Conservation (phyloP, 441 rosid species). For the Adansonia gregorii region DNA sequence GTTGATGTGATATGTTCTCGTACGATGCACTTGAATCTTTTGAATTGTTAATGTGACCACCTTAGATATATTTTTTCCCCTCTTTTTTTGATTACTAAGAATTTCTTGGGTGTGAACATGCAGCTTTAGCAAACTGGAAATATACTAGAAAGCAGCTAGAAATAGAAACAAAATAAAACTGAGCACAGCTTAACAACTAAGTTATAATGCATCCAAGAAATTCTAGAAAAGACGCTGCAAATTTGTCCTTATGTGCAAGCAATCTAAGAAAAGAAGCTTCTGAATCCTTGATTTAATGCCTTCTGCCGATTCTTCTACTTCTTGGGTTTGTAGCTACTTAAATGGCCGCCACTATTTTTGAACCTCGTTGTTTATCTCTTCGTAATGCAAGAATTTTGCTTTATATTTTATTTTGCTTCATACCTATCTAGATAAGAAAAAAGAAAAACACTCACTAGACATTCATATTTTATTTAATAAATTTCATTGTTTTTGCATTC, state of each 20-base stretch:
- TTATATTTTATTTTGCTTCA: background rate
- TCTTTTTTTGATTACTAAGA: constrained; percentile 7
- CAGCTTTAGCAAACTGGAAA: background rate
- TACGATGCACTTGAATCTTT: background rate
- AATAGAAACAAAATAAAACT: background rate
- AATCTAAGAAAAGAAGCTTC: constrained; percentile 6
- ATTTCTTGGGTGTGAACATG: background rate
- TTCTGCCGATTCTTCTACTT: background rate
- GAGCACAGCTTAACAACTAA: constrained; percentile 12
- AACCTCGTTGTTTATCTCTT: background rate
- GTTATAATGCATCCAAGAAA: constrained; percentile 5
- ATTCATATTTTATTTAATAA: constrained; percentile 4
- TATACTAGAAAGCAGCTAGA: background rate
- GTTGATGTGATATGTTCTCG: background rate
- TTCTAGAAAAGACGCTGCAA: background rate
- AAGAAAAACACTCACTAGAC: background rate
- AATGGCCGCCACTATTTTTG: background rate
- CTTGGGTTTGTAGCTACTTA: background rate
- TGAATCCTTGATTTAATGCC: constrained; percentile 6
- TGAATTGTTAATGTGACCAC: background rate
- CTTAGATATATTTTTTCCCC: background rate
- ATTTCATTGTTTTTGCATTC: constrained; percentile 12
- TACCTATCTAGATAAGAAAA: background rate
- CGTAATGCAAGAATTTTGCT: background rate
- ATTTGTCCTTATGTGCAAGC: background rate